Evolutionary conservation across 1,139 yeast genomes (phyloP).

Genomic region (Yamadazyma blattariae): DNA sequence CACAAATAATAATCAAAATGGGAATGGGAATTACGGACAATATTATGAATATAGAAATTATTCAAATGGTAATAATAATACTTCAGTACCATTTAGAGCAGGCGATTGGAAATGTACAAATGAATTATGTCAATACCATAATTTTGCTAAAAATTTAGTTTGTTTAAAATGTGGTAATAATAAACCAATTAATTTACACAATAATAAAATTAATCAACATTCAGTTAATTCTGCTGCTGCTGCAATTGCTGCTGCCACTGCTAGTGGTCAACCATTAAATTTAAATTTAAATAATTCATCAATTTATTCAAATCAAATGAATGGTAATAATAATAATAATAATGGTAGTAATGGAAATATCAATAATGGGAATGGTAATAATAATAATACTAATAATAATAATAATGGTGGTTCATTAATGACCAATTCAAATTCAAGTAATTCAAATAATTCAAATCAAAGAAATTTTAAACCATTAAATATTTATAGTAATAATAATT

Average conservation of each 20-base stretch:
- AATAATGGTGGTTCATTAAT: not conserved
- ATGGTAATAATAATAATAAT: not conserved
- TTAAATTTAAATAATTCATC: conserved; percentile 16
- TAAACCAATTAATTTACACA: conserved; percentile 45
- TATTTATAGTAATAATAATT: conserved; percentile 5
- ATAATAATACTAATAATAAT: no score
- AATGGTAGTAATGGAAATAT: not conserved
- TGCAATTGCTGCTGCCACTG: conserved; percentile 54
- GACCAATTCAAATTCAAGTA: conserved; percentile 4
- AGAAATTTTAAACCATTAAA: conserved; percentile 3
- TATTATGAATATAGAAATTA: conserved; percentile 9
- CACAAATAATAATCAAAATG: conserved; percentile 12
- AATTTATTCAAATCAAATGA: no score
- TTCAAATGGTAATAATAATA: conserved; percentile 15
- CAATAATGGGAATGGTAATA: not conserved
- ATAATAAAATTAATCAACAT: conserved; percentile 18
- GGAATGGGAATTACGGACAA: conserved; percentile 11
- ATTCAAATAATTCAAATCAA: conserved; percentile 5
- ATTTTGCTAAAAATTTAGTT: conserved; percentile 86
- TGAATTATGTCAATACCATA: conserved; percentile 82
- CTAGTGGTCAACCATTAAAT: conserved; percentile 47
- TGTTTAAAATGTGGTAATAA: conserved; percentile 88
- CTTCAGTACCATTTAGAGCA: conserved; percentile 81
- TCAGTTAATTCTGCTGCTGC: conserved; percentile 48
- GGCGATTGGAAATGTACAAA: conserved; percentile 94